Evolutionary conservation across 1,139 yeast species (phyloP).

Genomic region (Kurtzmaniella natalensis): DNA sequence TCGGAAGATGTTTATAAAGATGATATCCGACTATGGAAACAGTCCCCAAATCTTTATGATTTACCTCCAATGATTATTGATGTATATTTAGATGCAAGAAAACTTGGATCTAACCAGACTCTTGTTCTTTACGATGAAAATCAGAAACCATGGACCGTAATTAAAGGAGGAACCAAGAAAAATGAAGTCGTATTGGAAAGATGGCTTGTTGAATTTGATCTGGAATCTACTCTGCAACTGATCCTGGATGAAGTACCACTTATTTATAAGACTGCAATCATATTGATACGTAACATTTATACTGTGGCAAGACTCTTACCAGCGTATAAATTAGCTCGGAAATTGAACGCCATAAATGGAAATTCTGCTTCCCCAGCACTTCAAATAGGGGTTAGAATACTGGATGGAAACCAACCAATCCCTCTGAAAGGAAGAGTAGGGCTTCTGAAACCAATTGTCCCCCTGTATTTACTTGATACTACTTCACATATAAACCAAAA

Average conservation of each 20-base stretch:
- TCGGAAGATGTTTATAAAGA: constrained; percentile 46
- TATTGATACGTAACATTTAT: constrained; percentile 70
- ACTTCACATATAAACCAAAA: constrained; percentile 57
- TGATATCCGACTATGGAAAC: constrained; percentile 60
- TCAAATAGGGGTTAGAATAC: constrained; percentile 53
- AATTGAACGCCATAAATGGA: constrained; percentile 14
- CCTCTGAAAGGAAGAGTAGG: constrained; percentile 83
- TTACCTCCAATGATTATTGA: constrained; percentile 81
- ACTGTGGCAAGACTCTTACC: constrained; percentile 71
- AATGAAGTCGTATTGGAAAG: constrained; percentile 85
- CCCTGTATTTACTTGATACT: constrained; percentile 32
- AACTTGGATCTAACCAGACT: constrained; percentile 55
- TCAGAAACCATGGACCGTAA: constrained; percentile 39
- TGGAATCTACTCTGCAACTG: constrained; percentile 23
- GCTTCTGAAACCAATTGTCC: constrained; percentile 62
- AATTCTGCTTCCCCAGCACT: constrained; percentile 20
- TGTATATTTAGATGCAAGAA: constrained; percentile 70
- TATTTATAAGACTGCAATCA: constrained; percentile 70
- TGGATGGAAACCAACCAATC: constrained; percentile 77
- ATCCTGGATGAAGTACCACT: constrained; percentile 53
- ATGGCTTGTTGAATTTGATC: constrained; percentile 82
- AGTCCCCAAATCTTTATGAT: constrained; percentile 14
- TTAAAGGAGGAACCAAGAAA: constrained; percentile 45
- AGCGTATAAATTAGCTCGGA: constrained; percentile 50
- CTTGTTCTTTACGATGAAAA: constrained; percentile 53